These are phyloP conservation scores for Penicillium frequentans DNA, from an alignment of 2,329 filamentous ascomycete species.

Conservation along the genomic window DNA sequence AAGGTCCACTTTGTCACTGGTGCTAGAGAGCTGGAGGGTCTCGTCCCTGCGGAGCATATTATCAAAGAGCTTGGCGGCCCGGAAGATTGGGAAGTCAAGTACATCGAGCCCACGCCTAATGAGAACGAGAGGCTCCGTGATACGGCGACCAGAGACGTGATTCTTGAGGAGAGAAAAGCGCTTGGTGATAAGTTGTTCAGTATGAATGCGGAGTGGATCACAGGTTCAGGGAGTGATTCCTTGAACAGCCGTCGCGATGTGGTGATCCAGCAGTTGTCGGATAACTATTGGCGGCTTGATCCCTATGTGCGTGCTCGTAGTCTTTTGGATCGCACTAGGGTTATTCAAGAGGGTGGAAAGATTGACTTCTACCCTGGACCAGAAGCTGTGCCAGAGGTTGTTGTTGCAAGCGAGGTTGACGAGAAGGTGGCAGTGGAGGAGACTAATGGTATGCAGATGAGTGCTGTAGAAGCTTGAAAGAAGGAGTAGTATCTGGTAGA, in stretches of 20 bases:
- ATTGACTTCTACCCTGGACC: slow-evolving; percentile 17
- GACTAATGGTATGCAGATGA: neutral
- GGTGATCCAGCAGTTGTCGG: slow-evolving; percentile 9
- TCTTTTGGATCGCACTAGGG: slow-evolving; percentile 16
- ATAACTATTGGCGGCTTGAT: slow-evolving; percentile 18
- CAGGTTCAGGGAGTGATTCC: neutral
- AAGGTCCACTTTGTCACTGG: slow-evolving; percentile 16
- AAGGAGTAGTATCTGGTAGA: neutral
- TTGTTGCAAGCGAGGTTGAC: neutral
- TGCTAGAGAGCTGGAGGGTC: slow-evolving; percentile 11
- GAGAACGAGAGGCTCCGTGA: slow-evolving; percentile 14
- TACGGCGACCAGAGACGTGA: neutral
- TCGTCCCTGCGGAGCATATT: slow-evolving; percentile 14
- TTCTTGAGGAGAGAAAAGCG: slow-evolving; percentile 7
- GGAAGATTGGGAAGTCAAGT: slow-evolving; percentile 17
- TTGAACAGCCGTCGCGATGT: slow-evolving; percentile 1
- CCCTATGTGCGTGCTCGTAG: slow-evolving; percentile 12
- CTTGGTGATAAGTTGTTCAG: slow-evolving; percentile 13
- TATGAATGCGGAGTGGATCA: slow-evolving; percentile 12
- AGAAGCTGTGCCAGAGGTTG: neutral
- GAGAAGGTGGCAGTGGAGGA: neutral
- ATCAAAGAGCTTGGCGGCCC: slow-evolving; percentile 13
- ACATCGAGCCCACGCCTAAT: slow-evolving; percentile 6
- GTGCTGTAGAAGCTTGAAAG: neutral
- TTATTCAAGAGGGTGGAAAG: slow-evolving; percentile 14